A percentile compares a stretch with the other conserved stretches of the same genome.
These are phyloP conservation scores for Pseudonectria buxi DNA, from an alignment of 2,329 filamentous ascomycete species.

Conservation along the genomic window DNA sequence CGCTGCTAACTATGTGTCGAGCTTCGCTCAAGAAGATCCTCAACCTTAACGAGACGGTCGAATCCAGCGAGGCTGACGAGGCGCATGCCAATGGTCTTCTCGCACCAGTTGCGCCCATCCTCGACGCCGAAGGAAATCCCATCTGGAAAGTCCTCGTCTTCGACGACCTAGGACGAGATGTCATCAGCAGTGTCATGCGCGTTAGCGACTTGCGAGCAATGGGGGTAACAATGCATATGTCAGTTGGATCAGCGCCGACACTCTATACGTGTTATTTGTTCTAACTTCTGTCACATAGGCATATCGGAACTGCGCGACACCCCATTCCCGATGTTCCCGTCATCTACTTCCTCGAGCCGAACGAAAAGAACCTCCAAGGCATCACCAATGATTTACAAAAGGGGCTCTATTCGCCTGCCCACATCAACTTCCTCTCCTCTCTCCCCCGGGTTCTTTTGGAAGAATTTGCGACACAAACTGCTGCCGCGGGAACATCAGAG, in stretches of 20 bases:
- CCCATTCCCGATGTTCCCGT: slow-evolving; percentile 94
- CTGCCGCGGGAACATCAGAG: slow-evolving; percentile 75
- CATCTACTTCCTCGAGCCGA: slow-evolving; percentile 93
- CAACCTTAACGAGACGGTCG: slow-evolving; percentile 76
- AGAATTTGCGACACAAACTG: slow-evolving; percentile 88
- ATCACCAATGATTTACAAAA: slow-evolving; percentile 83
- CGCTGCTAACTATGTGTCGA: slow-evolving; percentile 28
- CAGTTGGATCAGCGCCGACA: slow-evolving; percentile 20
- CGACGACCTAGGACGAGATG: slow-evolving; percentile 82
- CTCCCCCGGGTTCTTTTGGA: slow-evolving; percentile 85
- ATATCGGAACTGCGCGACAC: slow-evolving; percentile 73
- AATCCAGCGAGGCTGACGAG: slow-evolving; percentile 56
- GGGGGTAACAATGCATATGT: slow-evolving; percentile 97
- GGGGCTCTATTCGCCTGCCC: slow-evolving; percentile 84
- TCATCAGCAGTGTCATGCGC: slow-evolving; percentile 91
- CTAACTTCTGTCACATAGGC: slow-evolving; percentile 44
- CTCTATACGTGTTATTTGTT: neutral
- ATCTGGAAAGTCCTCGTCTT: slow-evolving; percentile 98
- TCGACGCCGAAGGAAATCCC: slow-evolving; percentile 81
- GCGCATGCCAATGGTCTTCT: slow-evolving; percentile 56
- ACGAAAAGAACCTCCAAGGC: slow-evolving; percentile 66
- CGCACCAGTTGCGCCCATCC: slow-evolving; percentile 66
- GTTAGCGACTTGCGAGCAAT: slow-evolving; percentile 89
- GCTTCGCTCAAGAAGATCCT: slow-evolving; percentile 92
- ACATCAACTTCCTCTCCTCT: slow-evolving; percentile 95